Conservation (phyloP, 495 filamentous ascomycete species). For the Penicilliopsis zonata region DNA sequence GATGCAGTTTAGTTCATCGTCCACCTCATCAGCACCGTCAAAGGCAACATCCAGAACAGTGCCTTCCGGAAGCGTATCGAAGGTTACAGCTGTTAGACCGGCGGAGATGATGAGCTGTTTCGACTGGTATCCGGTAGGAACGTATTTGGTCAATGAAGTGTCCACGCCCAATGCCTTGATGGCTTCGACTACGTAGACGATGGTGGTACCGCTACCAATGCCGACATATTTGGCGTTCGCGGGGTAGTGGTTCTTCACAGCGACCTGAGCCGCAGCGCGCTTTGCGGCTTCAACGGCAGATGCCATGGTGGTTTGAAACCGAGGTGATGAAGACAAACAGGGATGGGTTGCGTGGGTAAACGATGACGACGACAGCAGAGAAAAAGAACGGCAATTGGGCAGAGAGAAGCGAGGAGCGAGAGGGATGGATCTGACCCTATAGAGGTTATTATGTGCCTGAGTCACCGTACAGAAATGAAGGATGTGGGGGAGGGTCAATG, state of each 20-base stretch:
- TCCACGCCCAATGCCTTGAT: conserved; percentile 60
- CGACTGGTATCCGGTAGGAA: conserved; percentile 87
- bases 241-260: conserved; percentile 76
- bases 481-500: neutral
- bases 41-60: conserved; percentile 70
- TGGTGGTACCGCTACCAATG: conserved; percentile 88
- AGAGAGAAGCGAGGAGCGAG: neutral
- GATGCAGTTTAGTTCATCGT: conserved; percentile 89
- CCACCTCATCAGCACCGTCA: conserved; percentile 94
- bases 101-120: conserved; percentile 68
- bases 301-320: conserved; percentile 24
- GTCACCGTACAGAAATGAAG: neutral
- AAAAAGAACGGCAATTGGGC: neutral
- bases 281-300: conserved; percentile 66
- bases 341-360: too few relatives aligned
- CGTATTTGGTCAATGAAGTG: conserved; percentile 57
- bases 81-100: conserved; percentile 62
- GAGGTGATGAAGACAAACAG: conserved; percentile 5
- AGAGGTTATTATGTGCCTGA: neutral
- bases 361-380: conserved; percentile 3
- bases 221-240: conserved; percentile 63
- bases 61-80: conserved; percentile 54
- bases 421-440: neutral
- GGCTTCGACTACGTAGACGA: conserved; percentile 91
- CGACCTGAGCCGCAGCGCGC: conserved; percentile 66